Conservation (phyloP, 257 asterid species). For the Vinca minor region DNA sequence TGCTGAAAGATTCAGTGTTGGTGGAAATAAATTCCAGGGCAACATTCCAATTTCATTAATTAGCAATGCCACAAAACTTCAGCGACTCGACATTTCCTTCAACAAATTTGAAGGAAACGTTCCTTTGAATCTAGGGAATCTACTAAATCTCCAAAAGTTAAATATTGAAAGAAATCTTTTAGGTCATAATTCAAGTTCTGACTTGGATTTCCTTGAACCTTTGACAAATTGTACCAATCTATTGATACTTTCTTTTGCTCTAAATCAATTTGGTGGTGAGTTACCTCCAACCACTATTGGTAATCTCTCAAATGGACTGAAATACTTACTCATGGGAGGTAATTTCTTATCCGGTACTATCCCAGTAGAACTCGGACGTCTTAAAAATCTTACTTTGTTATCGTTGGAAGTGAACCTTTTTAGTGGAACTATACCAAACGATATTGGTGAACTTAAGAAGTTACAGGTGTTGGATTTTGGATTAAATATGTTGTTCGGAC, state of each 20-base stretch:
- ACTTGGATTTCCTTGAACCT: neutral
- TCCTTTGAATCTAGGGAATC: neutral
- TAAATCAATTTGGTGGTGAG: conserved; percentile 17
- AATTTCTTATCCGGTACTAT: conserved; percentile 26
- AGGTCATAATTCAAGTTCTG: neutral
- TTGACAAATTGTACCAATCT: conserved; percentile 22
- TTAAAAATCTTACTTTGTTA: conserved; percentile 6
- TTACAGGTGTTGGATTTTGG: neutral
- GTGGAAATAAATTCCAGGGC: neutral
- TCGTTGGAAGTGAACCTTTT: conserved; percentile 3
- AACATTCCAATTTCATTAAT: neutral
- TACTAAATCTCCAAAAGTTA: neutral
- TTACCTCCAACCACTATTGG: conserved; percentile 1
- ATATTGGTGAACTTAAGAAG: neutral
- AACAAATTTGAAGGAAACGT: neutral
- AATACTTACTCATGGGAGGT: neutral
- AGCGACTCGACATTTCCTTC: neutral
- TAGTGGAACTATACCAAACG: conserved; percentile 19
- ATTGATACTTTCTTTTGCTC: neutral
- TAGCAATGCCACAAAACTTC: neutral
- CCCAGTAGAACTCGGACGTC: conserved; percentile 20
- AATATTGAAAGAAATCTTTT: neutral
- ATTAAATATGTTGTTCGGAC: neutral
- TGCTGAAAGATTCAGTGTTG: neutral
- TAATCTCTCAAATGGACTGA: conserved; percentile 23